Base-by-base conservation (phyloP, 306 rosid species). In the Canavalia ensiformis region DNA sequence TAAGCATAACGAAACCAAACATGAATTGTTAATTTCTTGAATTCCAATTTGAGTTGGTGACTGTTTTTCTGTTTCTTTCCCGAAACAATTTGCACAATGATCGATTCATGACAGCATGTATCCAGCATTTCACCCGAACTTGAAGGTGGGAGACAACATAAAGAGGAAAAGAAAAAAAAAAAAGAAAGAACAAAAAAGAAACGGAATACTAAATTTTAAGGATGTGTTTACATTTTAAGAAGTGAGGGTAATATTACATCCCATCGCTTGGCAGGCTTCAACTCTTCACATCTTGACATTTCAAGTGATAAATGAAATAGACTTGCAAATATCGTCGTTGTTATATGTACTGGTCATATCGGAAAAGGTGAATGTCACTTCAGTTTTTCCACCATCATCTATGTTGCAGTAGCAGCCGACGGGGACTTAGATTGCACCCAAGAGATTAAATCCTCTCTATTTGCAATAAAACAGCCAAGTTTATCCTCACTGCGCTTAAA, bases 391-490 rank as follows among this genome's bases (percentile, higher is more conserved):
- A 84, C 76, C 9, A 29, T 67, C 77, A 68, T 29, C 44, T 86
- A 84, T 41, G 80, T 46, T 44, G 86, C 56, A 28, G 65, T 75
- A 18, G 82, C 82, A 52, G 80, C 11, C 2, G 86, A 37, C 7
- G 76, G 74, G 76, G 74, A 79, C 78, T 90, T 86, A 6, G 97
- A 89, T 44, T 83, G 80, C 60, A 89, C 97, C 99, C 99, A 96
- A 0, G 94, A 85, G 81, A 90, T 80, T 77, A 96, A 34, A 76
- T 94, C 98, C 84, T 94, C 91, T 82, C 91, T 86, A 4, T 87
- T 90, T 82, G 97, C 95, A 75, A 90, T 86, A 68, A 93, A 96
- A 66, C 86, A 74, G 31, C 97, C 98, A 8, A 85, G 91, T 77
- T 84, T 89, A 12, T 92, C 97, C 78, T 89, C 97, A 82, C 89